Evolutionary conservation across 768 basidiomycete genomes (phyloP), one percentile per base, ranked within the genome.

Genomic region (Neoboletus subvelutipes): DNA sequence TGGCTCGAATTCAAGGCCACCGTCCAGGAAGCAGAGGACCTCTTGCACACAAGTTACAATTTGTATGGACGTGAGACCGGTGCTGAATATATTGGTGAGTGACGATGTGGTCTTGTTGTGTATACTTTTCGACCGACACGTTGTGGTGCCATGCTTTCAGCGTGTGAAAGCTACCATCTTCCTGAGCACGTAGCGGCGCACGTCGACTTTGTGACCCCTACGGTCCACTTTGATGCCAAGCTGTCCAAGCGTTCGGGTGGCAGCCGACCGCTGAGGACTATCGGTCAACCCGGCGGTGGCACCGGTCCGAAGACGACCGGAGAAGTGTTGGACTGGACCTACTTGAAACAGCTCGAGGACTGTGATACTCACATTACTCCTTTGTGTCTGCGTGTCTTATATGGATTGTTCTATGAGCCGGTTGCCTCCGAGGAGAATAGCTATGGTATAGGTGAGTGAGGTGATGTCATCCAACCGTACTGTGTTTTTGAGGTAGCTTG

Each of bases 341-440:
- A 13, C 13, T 11, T n/a, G 42, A 11, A 40, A 11, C 28, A 66
- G n/a, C 58, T 78, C 29, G 48, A 29, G 1, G 57, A 68, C 10
- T 80, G 78, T 50, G 77, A 77, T 48, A 45, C 62, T 4, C 54
- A 66, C 18, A 81, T 83, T 52, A 88, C 86, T 0, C 85, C 84
- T 7, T 61, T 75, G 3, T 89, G 86, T 64, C 74, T 89, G 55
- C 73, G 81, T 39, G 76, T 75, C 4, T 62, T 88, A 52, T 88
- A 88, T 61, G 80, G 80, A n/a, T 64, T 80, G 8, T 20, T 63
- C 9, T 86, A 86, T 56, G 71, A 75, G 0, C 84, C 84, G 0
- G 20, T 64, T 2, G 69, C 74, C 1, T 73, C 77, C 0, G 58
- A 65, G 15, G 68, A 63, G 43, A 89, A 87, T 65, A 81, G 76